Percentiles rank a stretch among this genome's conserved stretches.
Conservation (phyloP, 1,139 yeast species). For the Kodamaea alishanica region DNA sequence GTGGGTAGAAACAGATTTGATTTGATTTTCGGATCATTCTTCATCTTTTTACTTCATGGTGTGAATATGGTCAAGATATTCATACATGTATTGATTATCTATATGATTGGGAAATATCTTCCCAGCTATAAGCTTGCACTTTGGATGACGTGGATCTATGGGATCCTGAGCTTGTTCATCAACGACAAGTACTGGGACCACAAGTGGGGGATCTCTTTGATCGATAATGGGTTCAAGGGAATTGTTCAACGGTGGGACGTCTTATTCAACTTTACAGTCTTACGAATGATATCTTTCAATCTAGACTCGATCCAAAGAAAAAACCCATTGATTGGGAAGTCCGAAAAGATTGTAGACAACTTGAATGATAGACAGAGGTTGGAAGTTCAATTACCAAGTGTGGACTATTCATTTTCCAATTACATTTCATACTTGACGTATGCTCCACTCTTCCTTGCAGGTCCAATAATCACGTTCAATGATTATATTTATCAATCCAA, state of each 20-base stretch:
- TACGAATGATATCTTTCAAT: slow-evolving; percentile 80
- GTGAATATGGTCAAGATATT: slow-evolving; percentile 60
- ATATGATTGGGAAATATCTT: slow-evolving; percentile 45
- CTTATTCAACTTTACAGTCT: slow-evolving; percentile 81
- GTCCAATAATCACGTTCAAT: slow-evolving; percentile 90
- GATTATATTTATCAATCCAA: slow-evolving; percentile 77
- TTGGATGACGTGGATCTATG: slow-evolving; percentile 66
- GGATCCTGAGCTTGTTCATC: slow-evolving; percentile 68
- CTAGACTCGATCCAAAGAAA: slow-evolving; percentile 64
- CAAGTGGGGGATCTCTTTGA: slow-evolving; percentile 46
- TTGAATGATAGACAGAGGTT: slow-evolving; percentile 65
- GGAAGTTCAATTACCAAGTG: slow-evolving; percentile 55
- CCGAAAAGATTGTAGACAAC: slow-evolving; percentile 7
- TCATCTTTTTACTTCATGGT: slow-evolving; percentile 79
- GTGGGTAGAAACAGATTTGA: slow-evolving; percentile 56
- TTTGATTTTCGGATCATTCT: slow-evolving; percentile 63
- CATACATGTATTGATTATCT: slow-evolving; percentile 55
- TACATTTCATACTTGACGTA: slow-evolving; percentile 76
- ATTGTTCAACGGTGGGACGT: slow-evolving; percentile 93
- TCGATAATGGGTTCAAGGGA: slow-evolving; percentile 65
- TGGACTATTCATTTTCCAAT: slow-evolving; percentile 59
- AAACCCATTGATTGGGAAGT: slow-evolving; percentile 1
- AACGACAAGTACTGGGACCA: slow-evolving; percentile 65
- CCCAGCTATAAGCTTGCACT: slow-evolving; percentile 29
- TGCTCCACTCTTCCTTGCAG: slow-evolving; percentile 90